Conservation (phyloP, 257 asterid species). For the Fraxinus excelsior region DNA sequence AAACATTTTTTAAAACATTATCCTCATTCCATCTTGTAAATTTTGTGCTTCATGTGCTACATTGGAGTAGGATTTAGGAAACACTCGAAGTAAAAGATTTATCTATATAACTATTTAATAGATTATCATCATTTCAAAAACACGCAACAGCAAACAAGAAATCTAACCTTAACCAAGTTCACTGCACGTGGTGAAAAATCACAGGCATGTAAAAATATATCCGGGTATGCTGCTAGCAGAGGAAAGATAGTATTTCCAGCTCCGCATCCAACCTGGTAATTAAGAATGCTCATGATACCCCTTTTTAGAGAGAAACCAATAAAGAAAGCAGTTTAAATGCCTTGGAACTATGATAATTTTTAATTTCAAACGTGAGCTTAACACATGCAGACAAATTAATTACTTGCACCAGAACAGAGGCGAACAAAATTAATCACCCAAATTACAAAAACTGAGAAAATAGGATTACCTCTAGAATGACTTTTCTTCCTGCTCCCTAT, state of each 20-base stretch:
- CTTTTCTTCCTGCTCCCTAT: slow-evolving; percentile 66
- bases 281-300: slow-evolving; percentile 17
- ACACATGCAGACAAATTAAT: not conserved
- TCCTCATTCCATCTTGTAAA: not conserved
- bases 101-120: not conserved
- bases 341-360: not conserved
- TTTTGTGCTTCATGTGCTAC: slow-evolving; percentile 13
- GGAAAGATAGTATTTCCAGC: slow-evolving; percentile 96
- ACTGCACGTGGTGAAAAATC: slow-evolving; percentile 97
- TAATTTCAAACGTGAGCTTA: not conserved
- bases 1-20: not conserved
- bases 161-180: slow-evolving; percentile 78
- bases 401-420: not conserved
- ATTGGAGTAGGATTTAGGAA: slow-evolving; percentile 1
- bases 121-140: slow-evolving; percentile 5
- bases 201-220: slow-evolving; percentile 80
- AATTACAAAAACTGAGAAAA: slow-evolving; percentile 9
- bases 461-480: slow-evolving; percentile 70
- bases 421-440: not conserved
- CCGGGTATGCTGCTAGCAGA: slow-evolving; percentile 69
- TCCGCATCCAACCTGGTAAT: slow-evolving; percentile 90
- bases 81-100: not conserved
- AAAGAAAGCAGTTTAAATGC: slow-evolving; percentile 10
- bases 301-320: slow-evolving; percentile 6
- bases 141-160: slow-evolving; percentile 17